A percentile compares a stretch with the other conserved stretches of the same genome.
Conservation (phyloP, 2,329 filamentous ascomycete genomes). For the Hymenoscyphus occultus region DNA sequence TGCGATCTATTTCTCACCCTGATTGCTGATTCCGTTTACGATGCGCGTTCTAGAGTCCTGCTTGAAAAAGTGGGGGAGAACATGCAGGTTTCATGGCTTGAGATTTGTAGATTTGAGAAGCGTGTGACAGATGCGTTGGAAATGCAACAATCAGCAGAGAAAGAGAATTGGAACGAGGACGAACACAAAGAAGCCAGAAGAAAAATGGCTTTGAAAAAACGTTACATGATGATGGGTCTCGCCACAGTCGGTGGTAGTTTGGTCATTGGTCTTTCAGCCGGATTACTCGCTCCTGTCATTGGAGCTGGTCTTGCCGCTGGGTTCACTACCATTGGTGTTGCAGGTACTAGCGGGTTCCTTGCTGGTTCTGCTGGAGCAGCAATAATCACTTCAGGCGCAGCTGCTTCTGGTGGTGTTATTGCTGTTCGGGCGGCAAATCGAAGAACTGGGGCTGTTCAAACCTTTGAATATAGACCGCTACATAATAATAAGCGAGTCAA, state of each 20-base stretch:
- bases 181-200: conserved; percentile 85
- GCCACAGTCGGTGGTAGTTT: conserved; percentile 93
- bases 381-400: conserved; percentile 86
- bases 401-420: conserved; percentile 82
- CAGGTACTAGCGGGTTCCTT: conserved; percentile 83
- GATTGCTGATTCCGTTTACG: conserved; percentile 95
- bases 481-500: conserved; percentile 99
- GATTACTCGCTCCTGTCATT: conserved; percentile 87
- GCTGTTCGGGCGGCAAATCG: conserved; percentile 81
- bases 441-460: conserved; percentile 87
- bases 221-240: conserved; percentile 93
- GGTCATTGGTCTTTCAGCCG: conserved; percentile 92
- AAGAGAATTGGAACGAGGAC: conserved; percentile 97
- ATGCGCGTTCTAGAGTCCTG: conserved; percentile 79
- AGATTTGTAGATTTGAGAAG: conserved; percentile 96
- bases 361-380: conserved; percentile 90
- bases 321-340: conserved; percentile 90
- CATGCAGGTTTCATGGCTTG: conserved; percentile 81
- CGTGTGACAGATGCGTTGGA: conserved; percentile 93
- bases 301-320: conserved; percentile 91
- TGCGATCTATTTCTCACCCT: conserved; percentile 93
- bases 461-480: conserved; percentile 92
- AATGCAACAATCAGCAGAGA: conserved; percentile 92
- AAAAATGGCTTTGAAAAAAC: conserved; percentile 75
- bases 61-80: conserved; percentile 79